Evolutionary conservation across 2,329 filamentous ascomycete species (phyloP).

Genomic region (Nannizzia gypsea): DNA sequence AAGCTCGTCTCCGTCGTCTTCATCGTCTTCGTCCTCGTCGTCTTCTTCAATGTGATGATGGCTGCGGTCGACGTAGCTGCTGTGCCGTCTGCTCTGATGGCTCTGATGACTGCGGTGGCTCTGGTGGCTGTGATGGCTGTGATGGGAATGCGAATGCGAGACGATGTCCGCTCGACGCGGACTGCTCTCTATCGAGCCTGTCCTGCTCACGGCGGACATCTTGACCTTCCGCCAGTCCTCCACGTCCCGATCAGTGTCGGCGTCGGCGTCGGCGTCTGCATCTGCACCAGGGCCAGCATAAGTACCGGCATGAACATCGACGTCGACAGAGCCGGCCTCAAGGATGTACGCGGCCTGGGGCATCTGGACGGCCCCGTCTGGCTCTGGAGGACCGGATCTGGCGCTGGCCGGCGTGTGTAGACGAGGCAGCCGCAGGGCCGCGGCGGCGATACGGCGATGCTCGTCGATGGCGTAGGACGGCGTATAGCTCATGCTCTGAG

Average conservation of each 20-base stretch:
- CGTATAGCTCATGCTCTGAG: conserved; percentile 3
- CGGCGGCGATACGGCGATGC: conserved; percentile 2
- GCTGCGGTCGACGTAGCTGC: not conserved
- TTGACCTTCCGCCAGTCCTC: not conserved
- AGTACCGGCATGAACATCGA: not conserved
- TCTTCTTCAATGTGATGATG: not conserved
- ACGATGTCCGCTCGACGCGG: not conserved
- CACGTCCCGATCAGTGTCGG: not conserved
- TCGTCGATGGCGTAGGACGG: conserved; percentile 2
- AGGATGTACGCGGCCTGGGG: conserved; percentile 10
- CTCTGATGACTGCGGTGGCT: not conserved
- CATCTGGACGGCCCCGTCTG: not conserved
- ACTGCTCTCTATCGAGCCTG: not conserved
- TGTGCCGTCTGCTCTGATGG: not conserved
- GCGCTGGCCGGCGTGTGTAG: not conserved
- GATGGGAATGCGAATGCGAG: not conserved
- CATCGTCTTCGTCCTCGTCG: conserved; percentile 21
- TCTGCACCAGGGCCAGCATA: not conserved
- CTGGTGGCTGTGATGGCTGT: not conserved
- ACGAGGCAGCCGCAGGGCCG: conserved; percentile 1
- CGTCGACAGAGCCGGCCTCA: conserved; percentile 7
- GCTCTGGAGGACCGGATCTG: not conserved
- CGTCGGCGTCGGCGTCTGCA: not conserved
- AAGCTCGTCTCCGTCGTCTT: conserved; percentile 15
- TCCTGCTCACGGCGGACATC: not conserved